phyloP scores from a whole-genome alignment of 2,329 filamentous ascomycete species.

The Paraconiothyrium sp. region DNA sequence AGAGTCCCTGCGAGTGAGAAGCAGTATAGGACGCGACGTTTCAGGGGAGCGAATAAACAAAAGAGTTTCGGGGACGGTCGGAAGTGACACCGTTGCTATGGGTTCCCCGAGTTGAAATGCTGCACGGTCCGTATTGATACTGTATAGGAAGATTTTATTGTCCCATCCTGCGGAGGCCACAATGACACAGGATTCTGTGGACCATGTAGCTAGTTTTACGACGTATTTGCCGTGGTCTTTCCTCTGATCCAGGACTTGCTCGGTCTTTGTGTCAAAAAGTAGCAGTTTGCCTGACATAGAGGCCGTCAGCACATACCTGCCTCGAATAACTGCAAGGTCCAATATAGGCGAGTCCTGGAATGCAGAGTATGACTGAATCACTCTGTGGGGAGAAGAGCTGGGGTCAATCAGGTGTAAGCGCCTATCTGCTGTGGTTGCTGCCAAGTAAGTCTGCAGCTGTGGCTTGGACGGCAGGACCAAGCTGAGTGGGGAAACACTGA shows the following conservation, averaged over 20 bases:
- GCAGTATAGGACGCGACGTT: conserved; percentile 55
- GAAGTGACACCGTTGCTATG: conserved; percentile 54
- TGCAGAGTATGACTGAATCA: conserved; percentile 49
- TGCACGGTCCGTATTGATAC: conserved; percentile 32
- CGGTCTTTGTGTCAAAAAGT: conserved; percentile 55
- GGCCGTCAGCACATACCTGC: conserved; percentile 60
- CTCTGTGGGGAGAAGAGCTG: conserved; percentile 38
- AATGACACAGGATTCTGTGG: conserved; percentile 41
- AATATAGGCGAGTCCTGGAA: conserved; percentile 64
- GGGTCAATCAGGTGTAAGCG: conserved; percentile 59
- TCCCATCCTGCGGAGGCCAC: conserved; percentile 71
- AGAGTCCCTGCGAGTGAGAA: conserved; percentile 67
- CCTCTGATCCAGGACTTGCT: conserved; percentile 57
- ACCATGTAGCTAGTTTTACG: conserved; percentile 59
- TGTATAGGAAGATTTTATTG: conserved; percentile 64
- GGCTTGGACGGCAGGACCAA: conserved; percentile 36
- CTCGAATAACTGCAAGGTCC: conserved; percentile 56
- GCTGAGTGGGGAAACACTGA: conserved; percentile 58
- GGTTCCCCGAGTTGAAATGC: conserved; percentile 49
- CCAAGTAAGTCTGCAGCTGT: conserved; percentile 35
- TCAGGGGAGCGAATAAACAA: conserved; percentile 63
- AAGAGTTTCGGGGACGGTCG: conserved; percentile 67
- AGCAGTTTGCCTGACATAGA: conserved; percentile 68
- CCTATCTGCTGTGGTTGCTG: conserved; percentile 50
- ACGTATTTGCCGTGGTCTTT: conserved; percentile 69